Evolutionary conservation across 2,329 filamentous ascomycete genomes (phyloP).

Genomic region (Fusarium chlamydosporum): DNA sequence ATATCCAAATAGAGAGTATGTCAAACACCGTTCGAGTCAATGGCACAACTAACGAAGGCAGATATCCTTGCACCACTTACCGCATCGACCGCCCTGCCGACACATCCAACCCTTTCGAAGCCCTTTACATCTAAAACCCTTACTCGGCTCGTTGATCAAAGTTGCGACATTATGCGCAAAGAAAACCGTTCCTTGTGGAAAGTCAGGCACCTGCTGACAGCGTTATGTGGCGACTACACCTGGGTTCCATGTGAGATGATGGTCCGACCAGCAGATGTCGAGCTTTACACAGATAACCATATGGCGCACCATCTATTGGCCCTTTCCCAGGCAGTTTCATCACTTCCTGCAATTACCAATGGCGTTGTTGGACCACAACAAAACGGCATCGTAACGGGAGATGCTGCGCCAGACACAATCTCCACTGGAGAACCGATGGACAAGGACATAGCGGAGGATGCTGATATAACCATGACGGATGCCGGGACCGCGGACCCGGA

Average conservation of each 20-base stretch:
- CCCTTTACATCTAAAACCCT: conserved; percentile 82
- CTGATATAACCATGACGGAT: conserved; percentile 54
- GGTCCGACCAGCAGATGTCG: conserved; percentile 68
- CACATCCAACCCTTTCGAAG: conserved; percentile 80
- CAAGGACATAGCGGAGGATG: conserved; percentile 39
- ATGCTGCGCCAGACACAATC: conserved; percentile 13
- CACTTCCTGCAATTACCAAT: conserved; percentile 42
- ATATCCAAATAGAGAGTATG: conserved; percentile 78
- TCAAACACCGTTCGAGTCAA: conserved; percentile 32
- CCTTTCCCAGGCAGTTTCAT: conserved; percentile 46
- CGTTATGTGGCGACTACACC: conserved; percentile 80
- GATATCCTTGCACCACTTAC: conserved; percentile 82
- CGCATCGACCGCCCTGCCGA: conserved; percentile 78
- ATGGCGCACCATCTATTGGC: conserved; percentile 57
- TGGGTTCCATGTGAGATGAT: conserved; percentile 74
- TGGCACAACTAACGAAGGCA: conserved; percentile 57
- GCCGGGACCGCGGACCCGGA: conserved; percentile 43
- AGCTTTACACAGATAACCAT: conserved; percentile 67
- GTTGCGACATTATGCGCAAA: conserved; percentile 78
- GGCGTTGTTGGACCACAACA: conserved; percentile 42
- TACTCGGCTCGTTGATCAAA: conserved; percentile 77
- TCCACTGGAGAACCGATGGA: conserved; percentile 20
- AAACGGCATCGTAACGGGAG: conserved; percentile 21
- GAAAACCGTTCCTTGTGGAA: conserved; percentile 81
- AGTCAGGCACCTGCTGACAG: conserved; percentile 80